These are phyloP conservation scores for Protea cynaroides DNA, from an alignment of 164 flowering plant species.

Conservation along the genomic window DNA sequence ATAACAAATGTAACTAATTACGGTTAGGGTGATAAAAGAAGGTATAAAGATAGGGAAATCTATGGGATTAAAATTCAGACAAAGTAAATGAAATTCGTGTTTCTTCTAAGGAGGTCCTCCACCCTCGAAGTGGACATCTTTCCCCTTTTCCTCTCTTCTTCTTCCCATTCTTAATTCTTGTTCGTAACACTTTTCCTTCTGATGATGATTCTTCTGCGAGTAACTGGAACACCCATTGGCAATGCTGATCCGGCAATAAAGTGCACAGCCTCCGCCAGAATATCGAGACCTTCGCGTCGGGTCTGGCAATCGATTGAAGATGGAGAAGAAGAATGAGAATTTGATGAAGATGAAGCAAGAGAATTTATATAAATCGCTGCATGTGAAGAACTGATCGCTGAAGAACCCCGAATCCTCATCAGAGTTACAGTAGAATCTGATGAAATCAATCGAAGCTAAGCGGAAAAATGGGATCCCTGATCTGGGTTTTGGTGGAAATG, in stretches of 20 bases:
- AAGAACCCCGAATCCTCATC: slow-evolving; percentile 24
- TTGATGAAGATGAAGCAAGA: slow-evolving; percentile 8
- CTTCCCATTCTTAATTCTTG: too few species aligned
- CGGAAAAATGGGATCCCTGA: slow-evolving; percentile 13
- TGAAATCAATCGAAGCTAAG: slow-evolving; percentile 4
- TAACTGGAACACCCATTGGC: slow-evolving; percentile 31
- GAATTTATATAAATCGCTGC: slow-evolving; percentile 14
- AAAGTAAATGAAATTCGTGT: too few species aligned
- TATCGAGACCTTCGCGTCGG: slow-evolving; percentile 49
- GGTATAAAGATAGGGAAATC: too few species aligned
- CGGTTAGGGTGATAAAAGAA: too few species aligned
- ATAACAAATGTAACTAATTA: too few species aligned
- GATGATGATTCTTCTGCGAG: slow-evolving; percentile 34
- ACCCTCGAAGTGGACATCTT: too few species aligned
- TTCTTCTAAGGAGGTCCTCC: too few species aligned
- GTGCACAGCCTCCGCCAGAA: slow-evolving; percentile 38
- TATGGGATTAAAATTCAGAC: too few species aligned
- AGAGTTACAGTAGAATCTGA: neutral
- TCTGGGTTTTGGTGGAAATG: slow-evolving; percentile 12
- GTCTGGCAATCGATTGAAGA: slow-evolving; percentile 5
- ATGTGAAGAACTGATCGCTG: slow-evolving; percentile 12
- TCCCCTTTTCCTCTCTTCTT: too few species aligned
- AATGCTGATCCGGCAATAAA: slow-evolving; percentile 32
- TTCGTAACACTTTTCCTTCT: too few species aligned
- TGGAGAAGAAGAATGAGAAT: slow-evolving; percentile 7